phyloP scores from a whole-genome alignment of 208 protist genomes.

The Sergeia podlipaevii region DNA sequence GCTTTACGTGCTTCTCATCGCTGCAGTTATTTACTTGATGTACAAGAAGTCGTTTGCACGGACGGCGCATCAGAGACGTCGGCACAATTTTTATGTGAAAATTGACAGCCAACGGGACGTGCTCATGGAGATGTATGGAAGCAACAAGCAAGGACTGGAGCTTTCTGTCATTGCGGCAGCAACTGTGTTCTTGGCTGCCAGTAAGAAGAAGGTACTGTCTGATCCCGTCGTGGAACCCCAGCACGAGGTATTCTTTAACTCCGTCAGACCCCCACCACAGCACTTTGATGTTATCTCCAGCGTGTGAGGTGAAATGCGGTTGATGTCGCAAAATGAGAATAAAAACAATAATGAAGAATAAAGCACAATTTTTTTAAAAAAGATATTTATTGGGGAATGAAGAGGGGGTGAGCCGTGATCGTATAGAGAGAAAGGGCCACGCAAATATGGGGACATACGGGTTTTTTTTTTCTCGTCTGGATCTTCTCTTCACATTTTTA shows the following conservation, averaged over 20 bases:
- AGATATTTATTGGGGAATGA: too few relatives aligned
- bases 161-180: slow-evolving; percentile 49
- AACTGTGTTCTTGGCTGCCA: slow-evolving; percentile 55
- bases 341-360: too few relatives aligned
- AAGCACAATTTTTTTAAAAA: too few relatives aligned
- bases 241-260: slow-evolving; percentile 42
- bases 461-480: too few relatives aligned
- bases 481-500: too few relatives aligned
- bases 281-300: slow-evolving; percentile 70
- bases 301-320: slow-evolving; percentile 1
- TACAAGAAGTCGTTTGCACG: slow-evolving; percentile 70
- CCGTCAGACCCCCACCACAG: slow-evolving; percentile 39
- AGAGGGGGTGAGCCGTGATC: too few relatives aligned
- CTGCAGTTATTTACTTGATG: slow-evolving; percentile 45
- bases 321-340: too few relatives aligned
- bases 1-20: slow-evolving; percentile 35
- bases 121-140: slow-evolving; percentile 32
- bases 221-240: slow-evolving; percentile 43
- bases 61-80: slow-evolving; percentile 28
- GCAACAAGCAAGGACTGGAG: slow-evolving; percentile 45
- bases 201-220: slow-evolving; percentile 23
- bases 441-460: too few relatives aligned
- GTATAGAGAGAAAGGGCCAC: too few relatives aligned
- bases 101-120: slow-evolving; percentile 41
- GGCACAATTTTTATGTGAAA: slow-evolving; percentile 48